A percentile compares a stretch with the other conserved stretches of the same genome.
Evolutionary conservation across 805 yeast genomes (phyloP).

Genomic region (Candida patagonica): DNA sequence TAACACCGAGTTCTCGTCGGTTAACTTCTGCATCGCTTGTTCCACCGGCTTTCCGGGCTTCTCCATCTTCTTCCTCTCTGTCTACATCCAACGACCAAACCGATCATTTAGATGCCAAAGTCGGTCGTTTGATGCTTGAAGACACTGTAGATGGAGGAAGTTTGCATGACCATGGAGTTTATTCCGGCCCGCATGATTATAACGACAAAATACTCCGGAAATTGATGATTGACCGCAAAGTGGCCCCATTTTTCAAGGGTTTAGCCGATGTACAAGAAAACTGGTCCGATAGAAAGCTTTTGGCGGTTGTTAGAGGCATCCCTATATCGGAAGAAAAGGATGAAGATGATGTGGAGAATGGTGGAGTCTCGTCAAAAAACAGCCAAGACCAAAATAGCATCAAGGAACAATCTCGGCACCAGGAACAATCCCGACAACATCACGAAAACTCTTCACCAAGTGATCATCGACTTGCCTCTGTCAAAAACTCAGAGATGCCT

Average conservation of each 20-base stretch:
- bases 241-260: constrained; percentile 90
- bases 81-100: background rate
- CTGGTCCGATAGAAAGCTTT: constrained; percentile 66
- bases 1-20: background rate
- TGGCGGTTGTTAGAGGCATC: constrained; percentile 31
- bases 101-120: background rate
- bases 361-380: constrained; percentile 2
- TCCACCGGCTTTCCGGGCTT: too few relatives aligned
- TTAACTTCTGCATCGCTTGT: background rate
- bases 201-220: constrained; percentile 63
- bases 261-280: constrained; percentile 63
- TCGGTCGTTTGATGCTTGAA: constrained; percentile 20
- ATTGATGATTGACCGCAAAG: constrained; percentile 54
- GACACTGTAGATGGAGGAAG: constrained; percentile 92
- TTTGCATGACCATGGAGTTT: constrained; percentile 85
- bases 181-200: constrained; percentile 66
- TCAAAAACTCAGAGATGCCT: background rate
- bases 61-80: background rate
- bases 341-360: constrained; percentile 1
- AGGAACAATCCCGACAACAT: too few relatives aligned
- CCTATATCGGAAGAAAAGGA: constrained; percentile 17
- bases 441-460: background rate
- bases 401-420: too few relatives aligned
- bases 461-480: background rate
- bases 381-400: constrained; percentile 2